Conservation (phyloP, 805 yeast genomes). For the Kurtzmaniella fragi region DNA sequence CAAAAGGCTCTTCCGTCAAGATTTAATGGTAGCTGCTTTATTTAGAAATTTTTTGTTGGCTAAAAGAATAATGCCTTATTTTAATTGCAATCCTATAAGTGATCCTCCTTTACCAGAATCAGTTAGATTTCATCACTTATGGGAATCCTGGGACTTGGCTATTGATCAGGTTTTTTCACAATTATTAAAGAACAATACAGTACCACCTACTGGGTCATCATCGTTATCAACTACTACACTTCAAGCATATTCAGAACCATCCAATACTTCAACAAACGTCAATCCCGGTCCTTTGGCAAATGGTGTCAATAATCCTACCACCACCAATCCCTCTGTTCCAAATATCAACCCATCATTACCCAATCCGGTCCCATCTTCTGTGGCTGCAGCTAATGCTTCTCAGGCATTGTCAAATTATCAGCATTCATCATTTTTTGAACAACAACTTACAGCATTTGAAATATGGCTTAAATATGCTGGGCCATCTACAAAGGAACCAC, state of each 20-base stretch:
- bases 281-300: background rate
- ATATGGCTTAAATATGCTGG: conserved; percentile 89
- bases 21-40: conserved; percentile 91
- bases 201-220: conserved; percentile 11
- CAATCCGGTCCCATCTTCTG: background rate
- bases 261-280: conserved; percentile 6
- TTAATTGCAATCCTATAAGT: conserved; percentile 90
- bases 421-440: conserved; percentile 93
- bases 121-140: conserved; percentile 79
- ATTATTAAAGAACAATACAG: conserved; percentile 44
- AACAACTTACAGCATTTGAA: conserved; percentile 93
- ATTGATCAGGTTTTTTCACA: conserved; percentile 88
- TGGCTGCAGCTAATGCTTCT: conserved; percentile 5
- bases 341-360: conserved; percentile 2
- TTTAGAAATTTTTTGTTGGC: conserved; percentile 91
- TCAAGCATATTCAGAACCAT: background rate
- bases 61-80: conserved; percentile 87
- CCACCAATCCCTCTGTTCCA: conserved; percentile 4
- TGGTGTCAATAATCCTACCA: conserved; percentile 1
- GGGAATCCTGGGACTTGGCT: conserved; percentile 98
- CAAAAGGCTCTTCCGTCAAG: conserved; percentile 89
- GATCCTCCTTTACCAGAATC: conserved; percentile 89
- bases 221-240: background rate
- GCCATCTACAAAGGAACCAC: conserved; percentile 76
- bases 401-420: conserved; percentile 52